Conservation (phyloP, 2,329 filamentous ascomycete species). For the Paramyrothecium sp. region DNA sequence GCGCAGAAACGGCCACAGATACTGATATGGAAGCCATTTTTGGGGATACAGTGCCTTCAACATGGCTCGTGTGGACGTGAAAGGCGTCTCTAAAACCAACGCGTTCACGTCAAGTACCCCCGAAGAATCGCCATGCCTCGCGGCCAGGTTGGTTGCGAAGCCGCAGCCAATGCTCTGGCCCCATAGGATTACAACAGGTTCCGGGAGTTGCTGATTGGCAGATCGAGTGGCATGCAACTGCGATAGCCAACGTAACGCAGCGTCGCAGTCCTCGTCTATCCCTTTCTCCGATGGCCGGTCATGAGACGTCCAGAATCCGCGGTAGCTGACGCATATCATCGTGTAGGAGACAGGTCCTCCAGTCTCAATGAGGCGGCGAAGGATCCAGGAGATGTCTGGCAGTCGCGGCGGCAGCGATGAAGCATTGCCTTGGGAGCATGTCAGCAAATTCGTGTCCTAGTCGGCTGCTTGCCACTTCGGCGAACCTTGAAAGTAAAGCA, state of each 20-base stretch:
- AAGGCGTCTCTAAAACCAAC: slow-evolving; percentile 74
- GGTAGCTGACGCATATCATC: slow-evolving; percentile 59
- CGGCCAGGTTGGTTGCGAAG: slow-evolving; percentile 63
- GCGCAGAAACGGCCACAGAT: slow-evolving; percentile 71
- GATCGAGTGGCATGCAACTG: slow-evolving; percentile 30
- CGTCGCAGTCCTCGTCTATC: slow-evolving; percentile 66
- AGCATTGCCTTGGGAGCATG: slow-evolving; percentile 49
- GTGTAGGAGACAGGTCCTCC: slow-evolving; percentile 38
- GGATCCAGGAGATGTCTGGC: slow-evolving; percentile 53
- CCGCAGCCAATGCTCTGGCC: slow-evolving; percentile 76
- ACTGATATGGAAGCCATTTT: slow-evolving; percentile 75
- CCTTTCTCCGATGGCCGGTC: slow-evolving; percentile 70
- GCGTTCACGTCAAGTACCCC: slow-evolving; percentile 39
- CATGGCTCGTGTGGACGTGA: slow-evolving; percentile 70
- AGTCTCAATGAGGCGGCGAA: slow-evolving; percentile 42
- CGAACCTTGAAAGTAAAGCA: slow-evolving; percentile 29
- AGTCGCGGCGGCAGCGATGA: slow-evolving; percentile 57
- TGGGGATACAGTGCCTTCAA: slow-evolving; percentile 72
- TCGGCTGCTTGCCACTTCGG: background rate
- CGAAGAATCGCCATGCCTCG: slow-evolving; percentile 23
- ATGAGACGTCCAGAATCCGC: slow-evolving; percentile 76
- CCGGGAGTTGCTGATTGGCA: slow-evolving; percentile 12
- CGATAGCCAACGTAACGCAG: slow-evolving; percentile 62
- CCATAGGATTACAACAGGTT: slow-evolving; percentile 61
- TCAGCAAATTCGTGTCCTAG: slow-evolving; percentile 11